Conservation (phyloP, 2,329 filamentous ascomycete genomes). For the Trichoderma atrobrunneum region DNA sequence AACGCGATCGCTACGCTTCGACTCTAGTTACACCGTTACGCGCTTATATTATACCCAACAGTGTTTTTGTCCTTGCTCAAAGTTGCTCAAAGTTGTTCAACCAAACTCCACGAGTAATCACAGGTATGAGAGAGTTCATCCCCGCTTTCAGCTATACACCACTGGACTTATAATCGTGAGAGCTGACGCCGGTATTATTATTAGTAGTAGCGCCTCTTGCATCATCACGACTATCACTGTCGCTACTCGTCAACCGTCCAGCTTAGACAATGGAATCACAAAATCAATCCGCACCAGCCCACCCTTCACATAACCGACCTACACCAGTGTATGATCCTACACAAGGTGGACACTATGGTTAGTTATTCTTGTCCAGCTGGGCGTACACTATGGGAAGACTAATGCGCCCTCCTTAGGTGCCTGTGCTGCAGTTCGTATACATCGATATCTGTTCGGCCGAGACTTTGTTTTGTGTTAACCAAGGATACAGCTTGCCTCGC, state of each 20-base stretch:
- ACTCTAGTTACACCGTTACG: not conserved
- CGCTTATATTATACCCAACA: not conserved
- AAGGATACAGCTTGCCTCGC: constrained; percentile 68
- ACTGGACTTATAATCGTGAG: not conserved
- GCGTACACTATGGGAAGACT: constrained; percentile 12
- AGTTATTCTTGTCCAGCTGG: constrained; percentile 27
- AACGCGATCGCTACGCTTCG: not conserved
- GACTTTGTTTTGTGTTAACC: constrained; percentile 27
- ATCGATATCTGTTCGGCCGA: not conserved
- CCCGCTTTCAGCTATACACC: not conserved
- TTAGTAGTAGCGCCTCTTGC: not conserved
- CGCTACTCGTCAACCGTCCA: not conserved
- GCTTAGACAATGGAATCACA: constrained; percentile 38
- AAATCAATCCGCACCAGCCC: constrained; percentile 49
- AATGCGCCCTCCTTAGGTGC: constrained; percentile 39
- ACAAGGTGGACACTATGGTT: constrained; percentile 77
- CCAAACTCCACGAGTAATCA: not conserved
- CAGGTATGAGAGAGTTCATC: not conserved
- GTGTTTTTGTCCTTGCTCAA: not conserved
- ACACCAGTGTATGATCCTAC: constrained; percentile 69
- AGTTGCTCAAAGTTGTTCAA: not conserved
- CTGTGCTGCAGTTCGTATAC: constrained; percentile 42
- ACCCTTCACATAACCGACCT: constrained; percentile 56
- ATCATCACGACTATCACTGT: not conserved
- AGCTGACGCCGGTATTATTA: not conserved